Evolutionary conservation across 345 rosid species (phyloP), one percentile per base, ranked within the genome.

Genomic region (Rhizophora apiculata): DNA sequence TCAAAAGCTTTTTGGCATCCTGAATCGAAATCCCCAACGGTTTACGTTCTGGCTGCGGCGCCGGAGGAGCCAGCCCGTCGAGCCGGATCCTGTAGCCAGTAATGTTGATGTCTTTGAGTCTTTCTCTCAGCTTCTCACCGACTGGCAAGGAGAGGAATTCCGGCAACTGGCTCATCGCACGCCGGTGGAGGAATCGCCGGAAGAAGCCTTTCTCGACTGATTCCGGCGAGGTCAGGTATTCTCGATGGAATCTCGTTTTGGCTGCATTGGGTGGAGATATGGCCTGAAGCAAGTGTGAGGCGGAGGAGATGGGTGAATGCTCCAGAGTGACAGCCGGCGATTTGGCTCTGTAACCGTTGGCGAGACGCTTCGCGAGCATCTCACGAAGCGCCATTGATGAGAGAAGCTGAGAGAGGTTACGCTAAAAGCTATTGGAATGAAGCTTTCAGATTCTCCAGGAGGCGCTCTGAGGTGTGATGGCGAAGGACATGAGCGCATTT

Each of bases 1-100:
- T 86, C 82, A 91, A 53, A 26, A 93, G 60, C 83, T 85, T 93
- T 74, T 82, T 86, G 27, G 85, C 84, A 7, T 88, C 89, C 39
- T 78, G 67, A 6, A 84, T 80, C 7, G 96, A 53, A 16, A 93
- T 59, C 1, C 83, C 83, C 10, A 8, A 15, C 1, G 36, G 3
- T 2, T 71, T 56, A 13, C 15, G 24, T 34, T 13, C 46, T n/a
- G 67, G 9, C 3, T 13, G 53, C 30, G 37, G 9, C n/a, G 13
- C 55, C 64, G 80, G 80, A 3, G 55, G 71, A 46, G 58, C 49
- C 6, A 78, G 69, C 22, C 74, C 78, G 1, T 72, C 76, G 5
- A 58, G 75, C 29, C 60, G 81, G 68, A 76, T 54, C 29, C 73
- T 55, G 2, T 64, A 67, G 2, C 69, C 64, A 51, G 74, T 10